Evolutionary conservation across 345 rosid genomes (phyloP), one percentile per base, ranked within the genome.

Genomic region (Lumnitzera racemosa): DNA sequence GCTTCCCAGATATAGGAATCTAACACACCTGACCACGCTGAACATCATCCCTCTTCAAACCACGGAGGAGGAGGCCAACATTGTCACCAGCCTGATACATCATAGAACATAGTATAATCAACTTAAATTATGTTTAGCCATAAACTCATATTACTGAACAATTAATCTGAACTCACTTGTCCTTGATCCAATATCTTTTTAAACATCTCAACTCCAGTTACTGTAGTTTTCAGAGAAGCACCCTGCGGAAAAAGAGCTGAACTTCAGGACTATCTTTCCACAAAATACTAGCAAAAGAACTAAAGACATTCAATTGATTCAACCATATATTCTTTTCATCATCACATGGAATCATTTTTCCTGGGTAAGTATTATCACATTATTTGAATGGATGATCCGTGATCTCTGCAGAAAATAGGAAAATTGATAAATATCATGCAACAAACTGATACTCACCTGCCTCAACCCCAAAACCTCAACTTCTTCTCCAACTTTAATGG

Each of bases 191-290:
- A 80, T 24, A 88, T 76, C 75, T 95, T 95, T 84, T 95, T 95
- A 70, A 94, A 94, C 99, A 94, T 94, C 85, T 90, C 99, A 48
- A 94, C 97, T 51, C 96, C 96, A 23, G 99, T 94, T 8, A 94
- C 99, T 3, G 90, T 84, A 24, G 88, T 77, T 83, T 88, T 94
- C 48, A 75, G 24, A 31, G 99, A 83, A 67, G 76, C 74, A 58
- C 97, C 99, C 96, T 94, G 68, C 48, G 48, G 14, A 67, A 61
- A 63, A 70, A 36, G 1, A 72, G 48, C 57, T 69, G 20, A 13
- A 47, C 15, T 53, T 70, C 59, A 68, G 63, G 63, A 58, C 24
- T 55, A 73, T 14, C 51, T 24, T 57, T 51, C 48, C 13, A 36
- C 46, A 15, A 3, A 6, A n/a, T 24, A 24, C 62, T 16, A 4